A percentile compares a stretch with the other conserved stretches of the same genome.
Conservation (phyloP, 129 eudicot species). For the Flaveria robusta region DNA sequence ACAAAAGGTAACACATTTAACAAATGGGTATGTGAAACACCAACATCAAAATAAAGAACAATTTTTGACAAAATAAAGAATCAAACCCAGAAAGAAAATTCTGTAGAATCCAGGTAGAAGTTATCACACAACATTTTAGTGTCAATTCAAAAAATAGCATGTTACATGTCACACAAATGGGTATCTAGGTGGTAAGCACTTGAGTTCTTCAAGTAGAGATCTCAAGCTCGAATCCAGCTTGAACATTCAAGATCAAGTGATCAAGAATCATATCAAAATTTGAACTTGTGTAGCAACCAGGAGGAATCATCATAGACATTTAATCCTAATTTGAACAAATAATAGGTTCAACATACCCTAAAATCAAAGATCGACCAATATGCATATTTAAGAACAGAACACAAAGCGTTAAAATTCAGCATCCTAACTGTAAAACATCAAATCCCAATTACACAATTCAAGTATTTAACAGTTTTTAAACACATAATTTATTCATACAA, state of each 20-base stretch:
- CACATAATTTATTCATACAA: slow-evolving; percentile 28
- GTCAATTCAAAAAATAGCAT: neutral
- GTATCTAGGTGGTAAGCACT: no score
- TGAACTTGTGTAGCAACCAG: no score
- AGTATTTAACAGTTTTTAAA: slow-evolving; percentile 14
- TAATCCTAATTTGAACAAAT: no score
- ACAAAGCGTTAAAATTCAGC: slow-evolving; percentile 25
- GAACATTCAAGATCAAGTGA: neutral
- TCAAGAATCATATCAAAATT: no score
- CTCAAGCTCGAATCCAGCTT: no score
- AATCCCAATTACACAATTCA: slow-evolving; percentile 13
- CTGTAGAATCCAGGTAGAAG: neutral
- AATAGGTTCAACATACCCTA: no score
- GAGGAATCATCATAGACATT: no score
- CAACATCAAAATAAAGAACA: neutral
- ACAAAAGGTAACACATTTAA: neutral
- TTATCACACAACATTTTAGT: neutral
- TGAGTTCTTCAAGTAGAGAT: no score
- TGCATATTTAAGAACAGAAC: slow-evolving; percentile 1
- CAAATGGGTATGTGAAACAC: neutral
- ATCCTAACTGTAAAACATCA: slow-evolving; percentile 1
- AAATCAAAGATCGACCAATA: neutral
- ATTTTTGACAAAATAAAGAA: neutral
- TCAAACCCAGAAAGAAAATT: neutral
- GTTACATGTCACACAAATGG: neutral